Conservation (phyloP, 345 rosid genomes). For the Camelina sativa region DNA sequence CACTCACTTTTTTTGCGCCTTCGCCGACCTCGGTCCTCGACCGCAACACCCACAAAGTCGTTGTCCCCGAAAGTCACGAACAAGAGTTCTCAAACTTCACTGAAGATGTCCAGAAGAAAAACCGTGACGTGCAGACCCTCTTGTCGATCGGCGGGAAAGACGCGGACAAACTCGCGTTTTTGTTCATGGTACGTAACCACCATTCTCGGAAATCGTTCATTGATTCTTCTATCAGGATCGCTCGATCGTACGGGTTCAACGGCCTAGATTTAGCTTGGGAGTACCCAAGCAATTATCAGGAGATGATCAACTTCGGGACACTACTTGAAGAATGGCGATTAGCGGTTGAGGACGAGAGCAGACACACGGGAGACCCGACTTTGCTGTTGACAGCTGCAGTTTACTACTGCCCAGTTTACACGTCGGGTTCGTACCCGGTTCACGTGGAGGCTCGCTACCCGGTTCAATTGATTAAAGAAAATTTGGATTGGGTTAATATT, state of each 20-base stretch:
- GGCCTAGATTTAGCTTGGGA: constrained; percentile 76
- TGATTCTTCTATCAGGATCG: constrained; percentile 52
- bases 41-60: constrained; percentile 46
- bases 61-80: constrained; percentile 45
- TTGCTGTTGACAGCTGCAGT: constrained; percentile 61
- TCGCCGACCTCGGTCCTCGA: constrained; percentile 50
- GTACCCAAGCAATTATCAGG: constrained; percentile 42
- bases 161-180: constrained; percentile 29
- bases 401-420: constrained; percentile 27
- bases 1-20: constrained; percentile 65
- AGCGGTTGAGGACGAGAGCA: constrained; percentile 22
- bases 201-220: constrained; percentile 54
- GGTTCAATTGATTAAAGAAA: constrained; percentile 13
- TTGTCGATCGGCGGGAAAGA: constrained; percentile 61
- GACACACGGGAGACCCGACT: neutral
- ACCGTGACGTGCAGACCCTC: constrained; percentile 53
- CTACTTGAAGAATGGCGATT: constrained; percentile 50
- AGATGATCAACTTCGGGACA: constrained; percentile 52
- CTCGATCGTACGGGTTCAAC: constrained; percentile 52
- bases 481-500: constrained; percentile 62
- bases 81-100: constrained; percentile 53
- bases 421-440: constrained; percentile 14
- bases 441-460: constrained; percentile 40
- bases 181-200: constrained; percentile 56
- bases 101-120: constrained; percentile 45